Percentiles rank a stretch among this genome's conserved stretches.
phyloP scores from a whole-genome alignment of 202 grass and related monocot genomes.

The Carex arenaria region DNA sequence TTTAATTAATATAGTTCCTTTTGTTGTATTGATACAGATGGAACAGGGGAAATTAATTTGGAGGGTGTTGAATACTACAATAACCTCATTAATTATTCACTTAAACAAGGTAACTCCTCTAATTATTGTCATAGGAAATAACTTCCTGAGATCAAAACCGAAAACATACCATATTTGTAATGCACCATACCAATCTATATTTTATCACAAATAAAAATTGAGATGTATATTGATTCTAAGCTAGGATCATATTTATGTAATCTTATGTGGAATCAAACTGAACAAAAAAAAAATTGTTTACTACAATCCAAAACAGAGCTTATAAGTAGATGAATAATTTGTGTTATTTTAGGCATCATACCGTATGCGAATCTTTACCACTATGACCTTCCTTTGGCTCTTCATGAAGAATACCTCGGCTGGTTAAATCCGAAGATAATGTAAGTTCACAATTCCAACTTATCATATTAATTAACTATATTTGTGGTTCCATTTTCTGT shows the following conservation, averaged over 20 bases:
- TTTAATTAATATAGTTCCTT: not conserved
- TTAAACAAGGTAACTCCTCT: conserved; percentile 39
- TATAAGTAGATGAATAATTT: conserved; percentile 5
- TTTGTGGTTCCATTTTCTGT: not conserved
- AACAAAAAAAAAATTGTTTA: not conserved
- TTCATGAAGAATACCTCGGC: conserved; percentile 65
- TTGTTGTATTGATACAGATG: conserved; percentile 38
- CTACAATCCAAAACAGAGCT: not conserved
- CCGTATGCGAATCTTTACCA: conserved; percentile 73
- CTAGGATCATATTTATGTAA: not conserved
- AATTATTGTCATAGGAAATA: not conserved
- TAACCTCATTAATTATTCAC: conserved; percentile 59
- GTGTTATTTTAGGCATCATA: conserved; percentile 40
- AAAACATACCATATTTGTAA: not conserved
- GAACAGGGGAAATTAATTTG: conserved; percentile 53
- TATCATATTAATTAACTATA: not conserved
- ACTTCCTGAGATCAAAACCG: not conserved
- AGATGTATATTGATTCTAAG: not conserved
- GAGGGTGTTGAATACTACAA: conserved; percentile 82
- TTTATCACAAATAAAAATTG: not conserved
- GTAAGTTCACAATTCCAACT: conserved; percentile 35
- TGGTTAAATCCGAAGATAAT: conserved; percentile 66
- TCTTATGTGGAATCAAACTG: not conserved
- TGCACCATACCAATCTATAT: not conserved
- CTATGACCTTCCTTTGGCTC: conserved; percentile 82